These are phyloP conservation scores for Luzula sylvatica DNA, from an alignment of 176 grass and related monocot genomes.

Conservation along the genomic window DNA sequence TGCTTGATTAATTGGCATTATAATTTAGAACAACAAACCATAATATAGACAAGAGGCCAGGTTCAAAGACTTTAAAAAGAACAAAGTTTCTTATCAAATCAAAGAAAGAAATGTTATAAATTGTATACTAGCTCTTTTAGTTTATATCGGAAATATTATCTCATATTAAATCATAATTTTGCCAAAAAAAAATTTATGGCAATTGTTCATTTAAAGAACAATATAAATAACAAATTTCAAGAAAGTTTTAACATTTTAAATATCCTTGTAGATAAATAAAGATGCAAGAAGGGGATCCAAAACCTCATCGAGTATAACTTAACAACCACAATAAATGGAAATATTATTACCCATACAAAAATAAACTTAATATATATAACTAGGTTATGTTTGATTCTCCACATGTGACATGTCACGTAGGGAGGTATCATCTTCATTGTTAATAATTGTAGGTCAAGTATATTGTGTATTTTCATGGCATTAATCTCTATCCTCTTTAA, in stretches of 20 bases:
- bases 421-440: conserved; percentile 10
- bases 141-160: no score
- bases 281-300: conserved; percentile 12
- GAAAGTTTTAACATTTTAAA: background rate
- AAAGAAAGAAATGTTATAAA: no score
- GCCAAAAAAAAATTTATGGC: background rate
- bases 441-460: background rate
- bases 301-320: background rate
- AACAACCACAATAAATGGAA: background rate
- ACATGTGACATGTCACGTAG: conserved; percentile 15
- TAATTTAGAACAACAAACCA: no score
- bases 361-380: background rate
- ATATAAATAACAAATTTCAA: background rate
- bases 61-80: no score
- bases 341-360: conserved; percentile 4
- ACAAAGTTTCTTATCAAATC: no score
- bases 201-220: background rate
- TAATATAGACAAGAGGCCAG: no score
- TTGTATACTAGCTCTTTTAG: no score
- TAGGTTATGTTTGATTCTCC: conserved; percentile 18
- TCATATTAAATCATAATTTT: no score
- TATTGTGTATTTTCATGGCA: no score
- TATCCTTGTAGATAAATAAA: conserved; percentile 1
- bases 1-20: no score
- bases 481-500: no score